A percentile compares a stretch with the other conserved stretches of the same genome.
Evolutionary conservation across 192 early-diverging fungal genomes (phyloP).

Genomic region (Umbelopsis ramanniana): DNA sequence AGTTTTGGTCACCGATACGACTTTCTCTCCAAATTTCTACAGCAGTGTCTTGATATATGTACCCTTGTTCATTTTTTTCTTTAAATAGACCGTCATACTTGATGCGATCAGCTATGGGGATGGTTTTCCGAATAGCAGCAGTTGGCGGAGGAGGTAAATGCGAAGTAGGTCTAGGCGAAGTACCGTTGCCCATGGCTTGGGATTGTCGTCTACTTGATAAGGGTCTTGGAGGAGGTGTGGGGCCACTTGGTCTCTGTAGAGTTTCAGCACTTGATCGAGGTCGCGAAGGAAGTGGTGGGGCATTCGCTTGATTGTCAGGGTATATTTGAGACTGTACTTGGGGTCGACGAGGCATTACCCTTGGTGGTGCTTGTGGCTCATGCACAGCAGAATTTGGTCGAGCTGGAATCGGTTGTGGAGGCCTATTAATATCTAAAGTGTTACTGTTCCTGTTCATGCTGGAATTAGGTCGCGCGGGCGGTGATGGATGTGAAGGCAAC

Average conservation of each 20-base stretch:
- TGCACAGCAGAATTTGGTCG: background rate
- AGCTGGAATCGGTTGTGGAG: background rate
- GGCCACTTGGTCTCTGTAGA: background rate
- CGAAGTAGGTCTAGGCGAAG: background rate
- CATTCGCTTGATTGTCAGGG: background rate
- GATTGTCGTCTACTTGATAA: background rate
- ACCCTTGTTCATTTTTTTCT: background rate
- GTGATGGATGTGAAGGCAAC: background rate
- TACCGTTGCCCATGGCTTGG: background rate
- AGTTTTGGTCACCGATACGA: constrained; percentile 1
- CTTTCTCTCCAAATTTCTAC: background rate
- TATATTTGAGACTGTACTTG: constrained; percentile 17
- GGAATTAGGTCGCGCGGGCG: background rate
- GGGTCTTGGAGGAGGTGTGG: background rate
- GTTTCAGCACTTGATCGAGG: background rate
- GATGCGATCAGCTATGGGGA: background rate
- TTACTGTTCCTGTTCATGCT: background rate
- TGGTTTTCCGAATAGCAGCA: background rate
- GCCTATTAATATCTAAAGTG: background rate
- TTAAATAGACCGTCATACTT: background rate
- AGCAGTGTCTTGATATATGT: background rate
- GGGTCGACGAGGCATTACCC: background rate
- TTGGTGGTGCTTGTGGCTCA: background rate
- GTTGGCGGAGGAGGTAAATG: background rate
- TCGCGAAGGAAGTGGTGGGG: constrained; percentile 1